phyloP scores from a whole-genome alignment of 169 alveolate species.

The Cryptosporidium tyzzeri region DNA sequence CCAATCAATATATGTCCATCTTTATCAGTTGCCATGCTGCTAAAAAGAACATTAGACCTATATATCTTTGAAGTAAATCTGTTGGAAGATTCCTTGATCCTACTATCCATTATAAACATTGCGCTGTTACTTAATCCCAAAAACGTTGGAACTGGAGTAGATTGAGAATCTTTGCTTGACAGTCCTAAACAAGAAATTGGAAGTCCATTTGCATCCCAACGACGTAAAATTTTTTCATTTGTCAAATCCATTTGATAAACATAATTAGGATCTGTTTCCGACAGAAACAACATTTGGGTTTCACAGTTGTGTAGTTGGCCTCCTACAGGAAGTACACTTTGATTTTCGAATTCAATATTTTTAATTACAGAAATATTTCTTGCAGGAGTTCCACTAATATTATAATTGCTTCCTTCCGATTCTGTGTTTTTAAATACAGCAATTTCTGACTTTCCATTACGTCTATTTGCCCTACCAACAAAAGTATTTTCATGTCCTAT shows the following conservation, averaged over 20 bases:
- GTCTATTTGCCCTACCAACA: constrained; percentile 70
- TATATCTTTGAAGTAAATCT: constrained; percentile 77
- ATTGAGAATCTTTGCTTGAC: constrained; percentile 76
- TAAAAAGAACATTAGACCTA: constrained; percentile 77
- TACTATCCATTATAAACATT: constrained; percentile 82
- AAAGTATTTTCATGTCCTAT: constrained; percentile 74
- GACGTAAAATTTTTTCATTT: constrained; percentile 77
- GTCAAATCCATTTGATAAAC: constrained; percentile 81
- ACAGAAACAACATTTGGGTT: constrained; percentile 77
- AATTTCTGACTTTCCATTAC: constrained; percentile 47
- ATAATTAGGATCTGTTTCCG: constrained; percentile 76
- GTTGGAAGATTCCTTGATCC: constrained; percentile 70
- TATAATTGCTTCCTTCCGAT: constrained; percentile 38
- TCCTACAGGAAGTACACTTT: constrained; percentile 60
- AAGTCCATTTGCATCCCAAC: constrained; percentile 80
- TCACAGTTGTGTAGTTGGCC: constrained; percentile 79
- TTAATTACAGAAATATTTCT: constrained; percentile 50
- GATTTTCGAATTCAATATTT: constrained; percentile 74
- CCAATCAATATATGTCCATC: constrained; percentile 81
- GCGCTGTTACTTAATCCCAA: constrained; percentile 78
- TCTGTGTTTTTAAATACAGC: constrained; percentile 63
- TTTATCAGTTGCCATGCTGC: constrained; percentile 78
- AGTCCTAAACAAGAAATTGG: constrained; percentile 78
- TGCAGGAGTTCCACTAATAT: constrained; percentile 39
- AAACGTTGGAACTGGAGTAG: constrained; percentile 74